Base-by-base conservation (phyloP, 2,329 filamentous ascomycete species). In the Stachybotrys elegans region DNA sequence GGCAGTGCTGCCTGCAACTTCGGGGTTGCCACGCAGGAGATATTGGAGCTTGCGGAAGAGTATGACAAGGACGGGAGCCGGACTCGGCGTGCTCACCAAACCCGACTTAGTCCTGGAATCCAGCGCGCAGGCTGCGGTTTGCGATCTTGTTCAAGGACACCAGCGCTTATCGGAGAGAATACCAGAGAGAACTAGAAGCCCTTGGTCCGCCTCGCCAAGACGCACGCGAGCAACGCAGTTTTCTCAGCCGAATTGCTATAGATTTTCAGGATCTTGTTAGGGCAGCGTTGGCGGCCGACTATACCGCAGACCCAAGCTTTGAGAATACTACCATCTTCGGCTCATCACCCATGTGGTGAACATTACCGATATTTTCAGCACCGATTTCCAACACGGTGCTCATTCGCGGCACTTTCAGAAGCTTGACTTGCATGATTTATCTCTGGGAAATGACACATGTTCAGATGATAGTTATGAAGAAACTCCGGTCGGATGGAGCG, bases 21-120 rank as follows among this genome's bases (percentile, higher is more conserved):
- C 0, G 68, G 72, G 13, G 59, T 70, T 4, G 63, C 66, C 1
- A 70, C 65, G 0, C 68, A 71, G 14, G 65, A 66, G 36, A 69
- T 71, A 6, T 43, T 72, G 1, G 58, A 60, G 0, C 56, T 61
- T 3, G 57, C 68, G 0, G 57, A 62, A 2, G 57, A 60, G 0
- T 61, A 46, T 0, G 74, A 77, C 12, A 62, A 66, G 0, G 43
- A 61, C 0, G 71, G 72, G 0, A 48, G 56, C 4, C 50, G 73
- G 0, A 77, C 72, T 72, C 8, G 70, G 69, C 0, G 68, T 76
- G 0, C 62, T 84, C 1, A 84, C 80, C 0, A 84, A 84, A 50
- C 74, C 78, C 0, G 81, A 86, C 45, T 60, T 83, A 0, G 70
- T 73, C 0, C 56, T 55, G 0, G 73, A 78, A 39, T 44, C 55